Percentiles rank a stretch among this genome's conserved stretches.
Evolutionary conservation across 345 rosid genomes (phyloP).

Genomic region (Alliaria petiolata): DNA sequence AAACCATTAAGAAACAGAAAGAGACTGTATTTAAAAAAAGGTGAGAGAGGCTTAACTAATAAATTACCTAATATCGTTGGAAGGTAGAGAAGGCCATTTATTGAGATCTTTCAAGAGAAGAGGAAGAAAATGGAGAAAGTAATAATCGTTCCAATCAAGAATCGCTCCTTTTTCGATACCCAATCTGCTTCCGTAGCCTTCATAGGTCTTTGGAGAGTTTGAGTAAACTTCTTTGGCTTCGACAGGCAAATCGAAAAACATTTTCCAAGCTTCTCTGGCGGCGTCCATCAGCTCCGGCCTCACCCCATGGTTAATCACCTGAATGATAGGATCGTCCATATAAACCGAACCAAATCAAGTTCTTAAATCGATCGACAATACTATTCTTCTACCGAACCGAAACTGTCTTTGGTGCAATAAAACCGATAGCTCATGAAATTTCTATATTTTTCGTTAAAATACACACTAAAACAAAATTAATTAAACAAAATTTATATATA

Average conservation of each 20-base stretch:
- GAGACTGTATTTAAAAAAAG: background rate
- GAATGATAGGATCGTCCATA: background rate
- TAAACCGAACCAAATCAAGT: background rate
- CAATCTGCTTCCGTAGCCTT: constrained; percentile 90
- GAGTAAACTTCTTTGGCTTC: constrained; percentile 63
- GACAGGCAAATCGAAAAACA: constrained; percentile 65
- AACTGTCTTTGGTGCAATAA: background rate
- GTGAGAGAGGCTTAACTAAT: background rate
- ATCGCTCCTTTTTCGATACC: constrained; percentile 80
- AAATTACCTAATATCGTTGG: constrained; percentile 62
- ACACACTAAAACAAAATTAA: no score
- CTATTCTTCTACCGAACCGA: background rate
- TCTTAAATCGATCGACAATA: background rate
- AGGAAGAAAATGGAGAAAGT: constrained; percentile 72
- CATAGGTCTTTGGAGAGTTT: constrained; percentile 74
- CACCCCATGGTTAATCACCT: constrained; percentile 73
- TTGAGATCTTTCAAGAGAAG: constrained; percentile 44
- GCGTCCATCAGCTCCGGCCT: constrained; percentile 53
- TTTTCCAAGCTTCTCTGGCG: constrained; percentile 55
- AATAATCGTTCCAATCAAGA: constrained; percentile 97
- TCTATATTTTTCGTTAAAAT: background rate
- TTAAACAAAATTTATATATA: no score
- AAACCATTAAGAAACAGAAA: background rate
- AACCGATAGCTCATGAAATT: background rate
- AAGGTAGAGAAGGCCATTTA: constrained; percentile 77